Conservation (phyloP, 2,329 filamentous ascomycete genomes). For the Pezicula neosporulosa region DNA sequence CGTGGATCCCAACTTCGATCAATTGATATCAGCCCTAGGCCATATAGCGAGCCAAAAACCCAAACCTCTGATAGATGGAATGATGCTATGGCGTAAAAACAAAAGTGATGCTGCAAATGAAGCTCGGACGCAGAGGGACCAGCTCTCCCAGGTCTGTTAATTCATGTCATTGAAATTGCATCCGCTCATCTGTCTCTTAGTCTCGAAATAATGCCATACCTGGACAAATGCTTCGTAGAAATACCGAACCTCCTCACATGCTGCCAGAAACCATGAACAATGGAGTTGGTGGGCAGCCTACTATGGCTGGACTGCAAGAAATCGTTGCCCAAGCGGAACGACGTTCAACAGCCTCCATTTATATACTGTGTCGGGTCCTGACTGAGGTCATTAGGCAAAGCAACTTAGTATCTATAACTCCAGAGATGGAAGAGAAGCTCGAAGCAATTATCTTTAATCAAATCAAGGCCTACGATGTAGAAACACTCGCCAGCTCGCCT, state of each 20-base stretch:
- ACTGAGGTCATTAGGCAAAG: slow-evolving; percentile 94
- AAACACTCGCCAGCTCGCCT: slow-evolving; percentile 72
- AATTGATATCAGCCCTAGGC: slow-evolving; percentile 87
- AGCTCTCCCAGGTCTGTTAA: slow-evolving; percentile 26
- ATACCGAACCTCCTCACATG: slow-evolving; percentile 60
- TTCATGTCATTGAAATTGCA: background rate
- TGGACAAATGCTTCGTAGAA: slow-evolving; percentile 56
- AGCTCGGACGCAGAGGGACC: slow-evolving; percentile 56
- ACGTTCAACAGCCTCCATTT: slow-evolving; percentile 90
- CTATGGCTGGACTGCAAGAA: slow-evolving; percentile 54
- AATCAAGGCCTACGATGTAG: slow-evolving; percentile 81
- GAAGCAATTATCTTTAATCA: slow-evolving; percentile 98
- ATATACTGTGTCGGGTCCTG: slow-evolving; percentile 88
- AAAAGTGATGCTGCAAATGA: slow-evolving; percentile 87
- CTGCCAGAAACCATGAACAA: slow-evolving; percentile 15
- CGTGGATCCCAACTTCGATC: slow-evolving; percentile 85
- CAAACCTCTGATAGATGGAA: slow-evolving; percentile 90
- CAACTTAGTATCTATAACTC: slow-evolving; percentile 74
- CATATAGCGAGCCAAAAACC: slow-evolving; percentile 94
- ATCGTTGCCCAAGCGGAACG: slow-evolving; percentile 79
- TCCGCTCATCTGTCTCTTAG: slow-evolving; percentile 21
- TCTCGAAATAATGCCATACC: slow-evolving; percentile 6
- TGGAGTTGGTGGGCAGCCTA: slow-evolving; percentile 14
- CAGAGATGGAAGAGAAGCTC: slow-evolving; percentile 89
- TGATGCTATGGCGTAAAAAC: slow-evolving; percentile 97